These are phyloP conservation scores for Carpinus fangiana DNA, from an alignment of 306 rosid genomes.

Conservation along the genomic window DNA sequence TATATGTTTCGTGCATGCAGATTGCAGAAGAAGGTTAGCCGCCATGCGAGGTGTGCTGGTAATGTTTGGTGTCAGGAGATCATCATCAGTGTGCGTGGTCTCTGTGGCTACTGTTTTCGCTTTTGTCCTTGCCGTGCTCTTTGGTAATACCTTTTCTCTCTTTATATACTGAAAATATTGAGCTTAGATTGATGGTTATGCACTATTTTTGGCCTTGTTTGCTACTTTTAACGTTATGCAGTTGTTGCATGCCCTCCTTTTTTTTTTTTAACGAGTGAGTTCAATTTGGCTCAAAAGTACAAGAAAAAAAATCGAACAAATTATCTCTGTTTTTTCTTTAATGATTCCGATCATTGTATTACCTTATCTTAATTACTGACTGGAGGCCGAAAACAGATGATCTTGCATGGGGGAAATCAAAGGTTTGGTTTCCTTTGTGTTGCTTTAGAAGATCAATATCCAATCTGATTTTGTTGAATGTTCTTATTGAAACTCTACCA, in stretches of 20 bases:
- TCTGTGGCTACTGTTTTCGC: slow-evolving; percentile 20
- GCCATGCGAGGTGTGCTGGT: slow-evolving; percentile 25
- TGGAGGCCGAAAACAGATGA: too few relatives aligned
- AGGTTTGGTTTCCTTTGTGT: background rate
- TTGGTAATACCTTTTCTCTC: slow-evolving; percentile 31
- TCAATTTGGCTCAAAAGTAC: background rate
- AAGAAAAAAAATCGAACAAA: background rate
- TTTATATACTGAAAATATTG: background rate
- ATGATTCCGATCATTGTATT: background rate
- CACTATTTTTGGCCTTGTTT: background rate
- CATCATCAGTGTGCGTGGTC: slow-evolving; percentile 11
- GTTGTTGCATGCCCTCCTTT: background rate
- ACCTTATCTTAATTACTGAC: background rate
- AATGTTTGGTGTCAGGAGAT: slow-evolving; percentile 10
- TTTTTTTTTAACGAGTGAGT: background rate
- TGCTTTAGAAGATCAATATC: background rate
- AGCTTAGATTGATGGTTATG: background rate
- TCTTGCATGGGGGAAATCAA: too few relatives aligned
- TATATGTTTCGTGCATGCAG: slow-evolving; percentile 4
- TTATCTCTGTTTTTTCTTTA: background rate
- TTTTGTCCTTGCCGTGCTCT: slow-evolving; percentile 23
- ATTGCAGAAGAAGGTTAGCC: slow-evolving; percentile 13
- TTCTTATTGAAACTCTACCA: background rate
- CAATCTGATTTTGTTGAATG: background rate
- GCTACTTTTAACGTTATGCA: background rate